Conservation (phyloP, 2,329 filamentous ascomycete species). For the Aureobasidium mangrovei region DNA sequence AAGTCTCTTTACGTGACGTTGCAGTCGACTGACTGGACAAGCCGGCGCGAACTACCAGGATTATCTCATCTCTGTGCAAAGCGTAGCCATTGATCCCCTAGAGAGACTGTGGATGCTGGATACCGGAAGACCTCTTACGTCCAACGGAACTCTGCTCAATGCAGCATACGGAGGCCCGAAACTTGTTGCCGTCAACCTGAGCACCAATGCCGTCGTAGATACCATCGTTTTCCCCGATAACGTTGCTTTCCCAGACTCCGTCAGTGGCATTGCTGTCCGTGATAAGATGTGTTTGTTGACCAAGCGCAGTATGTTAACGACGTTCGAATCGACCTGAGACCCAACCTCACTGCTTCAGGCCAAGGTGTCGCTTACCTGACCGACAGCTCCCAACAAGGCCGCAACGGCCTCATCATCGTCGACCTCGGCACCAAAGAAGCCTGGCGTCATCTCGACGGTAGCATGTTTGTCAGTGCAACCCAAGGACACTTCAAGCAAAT, state of each 20-base stretch:
- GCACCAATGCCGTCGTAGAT: slow-evolving; percentile 34
- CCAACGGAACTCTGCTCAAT: slow-evolving; percentile 35
- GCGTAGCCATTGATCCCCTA: slow-evolving; percentile 38
- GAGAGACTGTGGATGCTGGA: slow-evolving; percentile 45
- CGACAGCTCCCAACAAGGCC: slow-evolving; percentile 38
- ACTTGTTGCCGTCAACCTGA: slow-evolving; percentile 37
- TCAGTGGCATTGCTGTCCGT: background rate
- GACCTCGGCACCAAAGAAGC: slow-evolving; percentile 38
- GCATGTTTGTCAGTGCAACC: slow-evolving; percentile 30
- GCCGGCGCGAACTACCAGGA: slow-evolving; percentile 34
- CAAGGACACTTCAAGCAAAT: slow-evolving; percentile 38
- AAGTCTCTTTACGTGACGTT: slow-evolving; percentile 14
- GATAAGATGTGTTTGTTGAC: background rate
- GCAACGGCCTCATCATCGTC: slow-evolving; percentile 39
- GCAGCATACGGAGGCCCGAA: slow-evolving; percentile 41
- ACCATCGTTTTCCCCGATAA: slow-evolving; percentile 39
- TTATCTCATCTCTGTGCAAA: slow-evolving; percentile 41
- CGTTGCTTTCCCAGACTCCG: slow-evolving; percentile 35
- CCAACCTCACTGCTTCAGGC: slow-evolving; percentile 30
- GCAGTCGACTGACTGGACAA: background rate
- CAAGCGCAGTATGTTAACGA: slow-evolving; percentile 38
- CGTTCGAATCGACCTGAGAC: slow-evolving; percentile 40
- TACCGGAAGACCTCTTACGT: slow-evolving; percentile 34
- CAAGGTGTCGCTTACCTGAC: slow-evolving; percentile 42
- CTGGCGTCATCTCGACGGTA: slow-evolving; percentile 37